These are phyloP conservation scores for Ganoderma multipileum DNA, from an alignment of 1,284 basidiomycete species.

Conservation along the genomic window DNA sequence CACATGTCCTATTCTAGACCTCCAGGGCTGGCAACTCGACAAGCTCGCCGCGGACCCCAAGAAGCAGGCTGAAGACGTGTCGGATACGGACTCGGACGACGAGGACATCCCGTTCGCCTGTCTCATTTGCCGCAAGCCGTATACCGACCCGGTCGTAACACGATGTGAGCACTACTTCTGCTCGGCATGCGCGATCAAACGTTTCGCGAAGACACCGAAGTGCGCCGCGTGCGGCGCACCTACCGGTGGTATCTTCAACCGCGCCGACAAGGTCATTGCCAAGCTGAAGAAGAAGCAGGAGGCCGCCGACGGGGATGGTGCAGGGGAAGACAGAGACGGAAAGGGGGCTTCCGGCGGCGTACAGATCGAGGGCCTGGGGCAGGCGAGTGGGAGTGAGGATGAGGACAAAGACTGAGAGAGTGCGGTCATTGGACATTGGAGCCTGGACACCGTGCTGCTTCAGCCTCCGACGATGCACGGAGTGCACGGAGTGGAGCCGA, in stretches of 20 bases:
- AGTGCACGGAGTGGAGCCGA: neutral
- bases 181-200: constrained; percentile 91
- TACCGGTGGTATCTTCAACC: constrained; percentile 95
- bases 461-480: neutral
- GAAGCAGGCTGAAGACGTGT: constrained; percentile 61
- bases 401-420: constrained; percentile 26
- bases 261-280: constrained; percentile 83
- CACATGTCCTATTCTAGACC: constrained; percentile 60
- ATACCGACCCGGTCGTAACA: constrained; percentile 94
- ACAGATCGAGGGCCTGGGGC: constrained; percentile 68
- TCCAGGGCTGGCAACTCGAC: constrained; percentile 98
- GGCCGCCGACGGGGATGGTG: constrained; percentile 52
- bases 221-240: constrained; percentile 94
- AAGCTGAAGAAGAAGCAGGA: constrained; percentile 73
- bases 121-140: constrained; percentile 93
- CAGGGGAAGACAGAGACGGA: constrained; percentile 43
- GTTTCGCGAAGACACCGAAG: constrained; percentile 94
- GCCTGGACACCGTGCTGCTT: neutral
- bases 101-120: constrained; percentile 98
- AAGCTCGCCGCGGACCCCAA: constrained; percentile 75
- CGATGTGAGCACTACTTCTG: constrained; percentile 98
- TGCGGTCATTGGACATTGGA: neutral
- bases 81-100: constrained; percentile 66
- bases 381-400: constrained; percentile 46
- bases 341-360: constrained; percentile 46